A percentile compares a stretch with the other conserved stretches of the same genome.
Evolutionary conservation across 1,284 basidiomycete genomes (phyloP).

Genomic region (Puccinia coronata): DNA sequence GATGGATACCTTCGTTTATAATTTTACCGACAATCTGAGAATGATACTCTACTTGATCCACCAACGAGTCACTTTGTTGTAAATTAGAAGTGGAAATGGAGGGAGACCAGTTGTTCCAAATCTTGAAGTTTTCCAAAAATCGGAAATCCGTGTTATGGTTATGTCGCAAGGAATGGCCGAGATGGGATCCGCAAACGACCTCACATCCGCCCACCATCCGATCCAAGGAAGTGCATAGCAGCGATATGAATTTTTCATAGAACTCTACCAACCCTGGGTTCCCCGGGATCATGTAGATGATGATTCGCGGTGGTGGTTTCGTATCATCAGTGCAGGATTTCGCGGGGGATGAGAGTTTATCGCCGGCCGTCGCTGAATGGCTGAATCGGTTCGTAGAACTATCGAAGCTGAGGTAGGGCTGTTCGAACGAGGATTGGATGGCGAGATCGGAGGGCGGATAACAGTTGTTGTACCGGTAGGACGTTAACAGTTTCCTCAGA

Average conservation of each 20-base stretch:
- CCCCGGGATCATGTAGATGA: conserved; percentile 39
- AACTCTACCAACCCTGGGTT: conserved; percentile 45
- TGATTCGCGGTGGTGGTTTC: background rate
- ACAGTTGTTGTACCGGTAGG: conserved; percentile 13
- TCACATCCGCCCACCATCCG: conserved; percentile 7
- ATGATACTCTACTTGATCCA: conserved; percentile 36
- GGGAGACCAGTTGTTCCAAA: background rate
- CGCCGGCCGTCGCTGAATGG: background rate
- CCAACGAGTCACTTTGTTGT: background rate
- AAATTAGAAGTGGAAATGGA: background rate
- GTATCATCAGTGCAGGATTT: background rate
- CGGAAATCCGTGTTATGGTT: conserved; percentile 33
- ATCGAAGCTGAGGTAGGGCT: conserved; percentile 22
- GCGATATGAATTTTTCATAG: conserved; percentile 25
- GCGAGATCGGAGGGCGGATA: conserved; percentile 23
- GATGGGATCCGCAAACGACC: conserved; percentile 34
- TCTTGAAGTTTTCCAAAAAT: conserved; percentile 33
- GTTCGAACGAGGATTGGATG: conserved; percentile 15
- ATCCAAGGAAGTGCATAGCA: background rate
- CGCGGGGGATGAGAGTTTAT: background rate
- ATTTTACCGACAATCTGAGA: conserved; percentile 10
- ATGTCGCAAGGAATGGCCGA: conserved; percentile 34
- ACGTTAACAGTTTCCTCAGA: background rate
- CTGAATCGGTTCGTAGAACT: conserved; percentile 9
- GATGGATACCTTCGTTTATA: background rate